Evolutionary conservation across 805 yeast genomes (phyloP), one percentile per base, ranked within the genome.

Genomic region (Candida mattraensis): DNA sequence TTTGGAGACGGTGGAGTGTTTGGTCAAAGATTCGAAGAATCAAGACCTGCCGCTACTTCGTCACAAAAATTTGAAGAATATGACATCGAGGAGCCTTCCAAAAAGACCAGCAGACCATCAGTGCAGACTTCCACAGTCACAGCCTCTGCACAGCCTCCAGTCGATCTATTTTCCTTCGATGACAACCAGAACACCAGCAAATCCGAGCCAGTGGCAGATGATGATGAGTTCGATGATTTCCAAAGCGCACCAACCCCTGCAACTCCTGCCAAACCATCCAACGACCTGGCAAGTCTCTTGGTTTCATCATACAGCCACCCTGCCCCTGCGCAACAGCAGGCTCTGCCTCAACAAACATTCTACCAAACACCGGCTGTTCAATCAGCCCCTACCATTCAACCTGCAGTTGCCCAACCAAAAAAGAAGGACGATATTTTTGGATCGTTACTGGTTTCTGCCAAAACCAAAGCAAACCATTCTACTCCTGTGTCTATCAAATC

Each of bases 1-100:
- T 80, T 74, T 52, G 87, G 87, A 28, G 87, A 80, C 51, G 83
- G 84, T 32, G 84, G 85, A 28, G 83, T 78, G 16, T 80, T 69
- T 51, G 87, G 86, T 18, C 78, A 73, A 42, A 69, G 83, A 57
- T 80, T 66, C 44, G 85, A 76, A 48, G 84, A 76, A 50, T 66
- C 71, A 22, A 76, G 78, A 47, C 56, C 67, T 14, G 67, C 69
- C 3, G 58, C 64, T 16, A n/a, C n/a, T n/a, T 63, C 67, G 1
- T 50, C 58, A 10, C 61, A 64, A 34, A 68, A 67, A 23, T 80
- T 72, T 45, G 87, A 80, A 58, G 87, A 80, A 54, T 80, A 80
- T 51, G 78, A 79, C 33, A 73, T 70, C 19, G 75, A 54, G 10
- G 60, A 52, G 25, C 64, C 61, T 7, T 15, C 50, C 10, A 41